Conservation (phyloP, 768 basidiomycete genomes). For the Suillus decipiens region DNA sequence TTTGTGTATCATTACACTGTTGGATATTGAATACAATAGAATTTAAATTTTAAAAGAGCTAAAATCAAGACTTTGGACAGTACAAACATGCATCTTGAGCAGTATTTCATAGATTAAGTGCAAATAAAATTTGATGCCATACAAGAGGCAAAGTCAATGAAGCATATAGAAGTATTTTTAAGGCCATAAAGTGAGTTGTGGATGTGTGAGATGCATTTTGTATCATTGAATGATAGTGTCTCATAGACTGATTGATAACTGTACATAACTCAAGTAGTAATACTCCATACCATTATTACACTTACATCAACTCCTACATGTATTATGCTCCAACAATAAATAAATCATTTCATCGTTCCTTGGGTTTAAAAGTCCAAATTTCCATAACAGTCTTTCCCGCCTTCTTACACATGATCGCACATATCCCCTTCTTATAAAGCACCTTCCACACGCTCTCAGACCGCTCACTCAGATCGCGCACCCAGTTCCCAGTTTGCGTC, state of each 20-base stretch:
- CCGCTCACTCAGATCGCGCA: conserved; percentile 76
- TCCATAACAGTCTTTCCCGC: conserved; percentile 85
- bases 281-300: not conserved
- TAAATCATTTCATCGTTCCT: conserved; percentile 20
- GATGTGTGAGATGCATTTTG: no score
- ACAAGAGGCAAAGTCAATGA: no score
- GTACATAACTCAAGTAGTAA: not conserved
- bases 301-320: not conserved
- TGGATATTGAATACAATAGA: no score
- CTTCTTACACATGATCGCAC: conserved; percentile 80
- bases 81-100: no score
- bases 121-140: no score
- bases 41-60: no score
- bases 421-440: conserved; percentile 67
- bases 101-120: no score
- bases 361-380: conserved; percentile 75
- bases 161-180: no score
- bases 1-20: not conserved
- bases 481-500: conserved; percentile 58
- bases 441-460: conserved; percentile 91
- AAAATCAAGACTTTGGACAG: no score
- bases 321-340: not conserved
- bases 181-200: no score
- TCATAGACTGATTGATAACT: no score
- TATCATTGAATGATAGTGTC: no score